Percentiles rank a stretch among this genome's conserved stretches.
Evolutionary conservation across 2,329 filamentous ascomycete species (phyloP).

Genomic region (Pseudomassariella vexata): DNA sequence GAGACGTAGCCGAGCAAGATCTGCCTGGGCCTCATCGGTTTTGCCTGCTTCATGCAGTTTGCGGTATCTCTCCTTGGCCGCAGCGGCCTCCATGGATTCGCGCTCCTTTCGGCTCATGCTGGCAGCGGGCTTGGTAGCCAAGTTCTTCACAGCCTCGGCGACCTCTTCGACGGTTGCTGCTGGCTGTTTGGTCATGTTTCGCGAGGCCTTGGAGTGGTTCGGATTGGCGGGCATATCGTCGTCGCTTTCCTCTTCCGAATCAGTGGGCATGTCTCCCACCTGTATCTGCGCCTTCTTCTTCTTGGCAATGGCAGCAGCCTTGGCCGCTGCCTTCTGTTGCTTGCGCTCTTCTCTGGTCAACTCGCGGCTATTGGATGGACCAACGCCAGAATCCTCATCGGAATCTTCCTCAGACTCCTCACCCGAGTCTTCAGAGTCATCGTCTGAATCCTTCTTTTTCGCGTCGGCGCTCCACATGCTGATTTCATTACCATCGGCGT

Average conservation of each 20-base stretch:
- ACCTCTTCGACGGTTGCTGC: conserved; percentile 38
- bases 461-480: conserved; percentile 75
- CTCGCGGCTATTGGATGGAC: conserved; percentile 39
- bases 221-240: conserved; percentile 76
- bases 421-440: conserved; percentile 46
- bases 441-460: conserved; percentile 39
- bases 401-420: conserved; percentile 44
- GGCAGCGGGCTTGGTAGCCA: conserved; percentile 32
- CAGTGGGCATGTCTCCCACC: conserved; percentile 79
- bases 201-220: conserved; percentile 77
- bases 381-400: conserved; percentile 44
- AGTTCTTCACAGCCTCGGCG: conserved; percentile 50
- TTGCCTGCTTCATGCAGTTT: conserved; percentile 92
- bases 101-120: conserved; percentile 46
- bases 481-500: conserved; percentile 81
- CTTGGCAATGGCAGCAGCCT: conserved; percentile 79
- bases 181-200: conserved; percentile 48
- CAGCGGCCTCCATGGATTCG: conserved; percentile 77
- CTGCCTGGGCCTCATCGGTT: conserved; percentile 90
- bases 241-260: conserved; percentile 52
- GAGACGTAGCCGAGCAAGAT: conserved; percentile 74
- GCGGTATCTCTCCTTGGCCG: conserved; percentile 84
- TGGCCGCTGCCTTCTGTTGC: conserved; percentile 81
- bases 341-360: conserved; percentile 83
- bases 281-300: conserved; percentile 67